Evolutionary conservation across 2,329 filamentous ascomycete genomes (phyloP).

Genomic region (Chrysoporthe puriensis): DNA sequence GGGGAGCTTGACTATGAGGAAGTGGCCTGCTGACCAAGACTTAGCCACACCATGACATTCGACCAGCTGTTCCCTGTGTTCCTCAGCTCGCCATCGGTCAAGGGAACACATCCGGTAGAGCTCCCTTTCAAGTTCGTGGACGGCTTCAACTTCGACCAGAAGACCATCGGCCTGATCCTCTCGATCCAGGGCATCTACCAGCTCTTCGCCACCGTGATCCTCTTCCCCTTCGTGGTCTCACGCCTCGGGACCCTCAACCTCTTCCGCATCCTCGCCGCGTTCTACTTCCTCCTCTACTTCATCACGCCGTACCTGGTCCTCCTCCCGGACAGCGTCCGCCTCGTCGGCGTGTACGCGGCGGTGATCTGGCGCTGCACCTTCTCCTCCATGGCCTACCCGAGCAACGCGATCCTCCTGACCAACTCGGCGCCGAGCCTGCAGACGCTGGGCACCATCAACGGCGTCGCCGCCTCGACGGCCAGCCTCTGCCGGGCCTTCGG

Average conservation of each 20-base stretch:
- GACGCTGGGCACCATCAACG: slow-evolving; percentile 90
- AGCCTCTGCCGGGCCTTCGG: slow-evolving; percentile 88
- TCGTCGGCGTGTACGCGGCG: slow-evolving; percentile 74
- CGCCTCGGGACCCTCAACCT: slow-evolving; percentile 78
- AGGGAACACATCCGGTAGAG: slow-evolving; percentile 52
- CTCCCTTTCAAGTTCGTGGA: slow-evolving; percentile 89
- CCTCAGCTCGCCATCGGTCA: slow-evolving; percentile 68
- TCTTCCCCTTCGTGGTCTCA: slow-evolving; percentile 79
- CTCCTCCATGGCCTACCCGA: slow-evolving; percentile 87
- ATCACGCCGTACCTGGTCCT: slow-evolving; percentile 87
- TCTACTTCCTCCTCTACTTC: slow-evolving; percentile 88
- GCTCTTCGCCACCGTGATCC: slow-evolving; percentile 79
- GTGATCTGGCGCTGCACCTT: slow-evolving; percentile 93
- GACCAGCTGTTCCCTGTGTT: slow-evolving; percentile 94
- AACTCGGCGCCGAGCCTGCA: slow-evolving; percentile 84
- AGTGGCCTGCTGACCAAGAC: slow-evolving; percentile 32
- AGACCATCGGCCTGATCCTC: slow-evolving; percentile 84
- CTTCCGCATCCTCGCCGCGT: slow-evolving; percentile 78
- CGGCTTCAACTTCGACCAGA: slow-evolving; percentile 82
- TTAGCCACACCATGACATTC: slow-evolving; percentile 93
- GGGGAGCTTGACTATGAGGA: too few species aligned
- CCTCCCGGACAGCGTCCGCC: slow-evolving; percentile 71
- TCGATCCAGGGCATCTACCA: slow-evolving; percentile 89
- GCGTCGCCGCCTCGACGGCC: slow-evolving; percentile 86
- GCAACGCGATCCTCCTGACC: slow-evolving; percentile 84